Evolutionary conservation across 2,329 filamentous ascomycete species (phyloP).

Genomic region (Alternaria viburni): DNA sequence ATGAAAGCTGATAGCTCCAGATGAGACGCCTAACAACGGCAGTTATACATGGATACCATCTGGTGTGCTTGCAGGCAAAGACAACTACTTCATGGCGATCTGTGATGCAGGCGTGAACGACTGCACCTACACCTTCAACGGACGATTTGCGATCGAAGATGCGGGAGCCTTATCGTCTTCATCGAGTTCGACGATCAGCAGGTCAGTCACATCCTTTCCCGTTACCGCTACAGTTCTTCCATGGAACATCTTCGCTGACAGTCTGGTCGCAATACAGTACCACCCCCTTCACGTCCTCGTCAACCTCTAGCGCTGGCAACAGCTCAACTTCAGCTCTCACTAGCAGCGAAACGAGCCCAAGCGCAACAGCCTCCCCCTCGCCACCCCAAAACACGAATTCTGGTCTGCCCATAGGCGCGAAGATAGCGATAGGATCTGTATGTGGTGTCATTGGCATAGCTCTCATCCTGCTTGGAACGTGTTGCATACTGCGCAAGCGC

Average conservation of each 20-base stretch:
- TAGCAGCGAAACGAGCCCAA: not conserved
- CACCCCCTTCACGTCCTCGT: not conserved
- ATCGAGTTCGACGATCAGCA: not conserved
- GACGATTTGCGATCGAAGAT: not conserved
- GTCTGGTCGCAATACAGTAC: not conserved
- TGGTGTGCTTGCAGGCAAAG: not conserved
- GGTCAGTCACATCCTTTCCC: not conserved
- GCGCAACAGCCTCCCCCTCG: not conserved
- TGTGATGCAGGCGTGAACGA: not conserved
- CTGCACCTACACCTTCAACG: not conserved
- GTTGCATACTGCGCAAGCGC: not conserved
- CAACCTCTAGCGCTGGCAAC: not conserved
- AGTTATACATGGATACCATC: not conserved
- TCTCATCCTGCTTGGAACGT: not conserved
- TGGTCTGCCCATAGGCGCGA: not conserved
- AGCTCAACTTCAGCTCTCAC: not conserved
- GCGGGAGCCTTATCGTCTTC: not conserved
- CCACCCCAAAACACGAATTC: not conserved
- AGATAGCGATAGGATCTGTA: not conserved
- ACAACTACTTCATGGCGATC: not conserved
- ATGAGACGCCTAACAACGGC: not conserved
- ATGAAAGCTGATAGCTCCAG: not conserved
- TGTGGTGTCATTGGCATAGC: not conserved
- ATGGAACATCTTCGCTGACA: not conserved
- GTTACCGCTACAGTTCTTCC: not conserved